These are phyloP conservation scores for Candida tammaniensis DNA, from an alignment of 805 yeast species.

Conservation along the genomic window DNA sequence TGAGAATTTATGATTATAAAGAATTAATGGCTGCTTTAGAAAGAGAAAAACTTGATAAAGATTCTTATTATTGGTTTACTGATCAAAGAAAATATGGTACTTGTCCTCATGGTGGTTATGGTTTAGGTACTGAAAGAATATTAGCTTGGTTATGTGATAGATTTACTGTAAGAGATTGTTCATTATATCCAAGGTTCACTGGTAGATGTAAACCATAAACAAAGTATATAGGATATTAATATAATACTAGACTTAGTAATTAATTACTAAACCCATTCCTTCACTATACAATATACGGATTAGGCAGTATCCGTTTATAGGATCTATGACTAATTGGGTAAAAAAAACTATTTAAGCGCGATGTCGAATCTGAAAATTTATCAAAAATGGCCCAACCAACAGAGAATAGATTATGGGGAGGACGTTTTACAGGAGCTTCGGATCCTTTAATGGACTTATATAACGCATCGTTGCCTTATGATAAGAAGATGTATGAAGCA, in stretches of 20 bases:
- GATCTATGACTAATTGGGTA: slow-evolving; percentile 4
- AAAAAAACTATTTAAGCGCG: slow-evolving; percentile 10
- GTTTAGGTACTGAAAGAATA: slow-evolving; percentile 96
- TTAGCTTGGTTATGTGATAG: slow-evolving; percentile 98
- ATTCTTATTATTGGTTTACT: slow-evolving; percentile 90
- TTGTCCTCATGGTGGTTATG: slow-evolving; percentile 99
- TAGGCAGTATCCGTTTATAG: slow-evolving; percentile 2
- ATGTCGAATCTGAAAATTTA: slow-evolving; percentile 9
- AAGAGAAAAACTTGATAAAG: slow-evolving; percentile 84
- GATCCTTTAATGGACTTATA: slow-evolving; percentile 97
- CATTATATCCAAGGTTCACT: slow-evolving; percentile 94
- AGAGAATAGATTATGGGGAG: slow-evolving; percentile 92
- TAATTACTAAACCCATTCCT: too few relatives aligned
- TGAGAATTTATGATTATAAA: slow-evolving; percentile 84
- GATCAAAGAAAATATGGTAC: slow-evolving; percentile 97
- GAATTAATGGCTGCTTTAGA: slow-evolving; percentile 88
- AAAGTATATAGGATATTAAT: background rate
- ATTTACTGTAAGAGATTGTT: slow-evolving; percentile 97
- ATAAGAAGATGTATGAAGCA: slow-evolving; percentile 89
- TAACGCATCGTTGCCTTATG: slow-evolving; percentile 96
- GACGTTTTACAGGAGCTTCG: slow-evolving; percentile 94
- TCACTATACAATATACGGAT: too few relatives aligned
- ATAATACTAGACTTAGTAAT: too few relatives aligned
- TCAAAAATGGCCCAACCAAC: slow-evolving; percentile 39
- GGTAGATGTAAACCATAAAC: slow-evolving; percentile 93